Evolutionary conservation across 768 basidiomycete genomes (phyloP).

Genomic region (Hemileccinum rubropunctum): DNA sequence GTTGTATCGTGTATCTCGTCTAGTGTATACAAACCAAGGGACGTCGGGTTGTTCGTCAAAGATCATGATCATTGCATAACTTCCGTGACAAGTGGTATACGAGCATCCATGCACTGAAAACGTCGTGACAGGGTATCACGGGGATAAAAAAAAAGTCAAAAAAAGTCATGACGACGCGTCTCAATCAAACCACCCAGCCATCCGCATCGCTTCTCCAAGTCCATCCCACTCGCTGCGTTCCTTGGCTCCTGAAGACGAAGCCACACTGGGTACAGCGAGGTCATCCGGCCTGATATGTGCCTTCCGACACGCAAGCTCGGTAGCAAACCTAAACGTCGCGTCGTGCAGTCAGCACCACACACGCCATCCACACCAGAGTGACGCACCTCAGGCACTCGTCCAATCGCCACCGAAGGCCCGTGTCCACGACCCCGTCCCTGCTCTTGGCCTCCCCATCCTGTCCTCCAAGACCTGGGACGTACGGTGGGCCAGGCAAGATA

Average conservation of each 20-base stretch:
- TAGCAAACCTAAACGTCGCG: constrained; percentile 60
- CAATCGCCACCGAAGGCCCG: constrained; percentile 63
- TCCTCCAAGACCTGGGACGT: constrained; percentile 44
- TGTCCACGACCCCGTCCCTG: constrained; percentile 37
- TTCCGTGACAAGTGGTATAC: too few relatives aligned
- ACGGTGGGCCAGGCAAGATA: constrained; percentile 73
- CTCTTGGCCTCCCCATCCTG: constrained; percentile 16
- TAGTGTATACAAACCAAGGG: too few relatives aligned
- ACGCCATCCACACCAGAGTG: neutral
- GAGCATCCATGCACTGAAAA: too few relatives aligned
- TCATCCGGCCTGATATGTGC: constrained; percentile 30
- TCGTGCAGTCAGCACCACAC: neutral
- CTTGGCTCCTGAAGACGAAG: constrained; percentile 15
- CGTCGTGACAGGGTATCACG: constrained; percentile 8
- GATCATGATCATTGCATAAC: too few relatives aligned
- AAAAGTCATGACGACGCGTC: too few relatives aligned
- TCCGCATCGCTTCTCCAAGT: constrained; percentile 68
- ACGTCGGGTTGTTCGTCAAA: too few relatives aligned
- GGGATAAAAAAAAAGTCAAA: neutral
- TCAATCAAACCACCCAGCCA: constrained; percentile 72
- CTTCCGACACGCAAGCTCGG: constrained; percentile 77
- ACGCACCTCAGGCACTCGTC: constrained; percentile 76
- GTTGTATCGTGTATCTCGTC: neutral
- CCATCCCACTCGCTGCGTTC: constrained; percentile 62
- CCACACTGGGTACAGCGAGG: neutral